Evolutionary conservation across 2,329 filamentous ascomycete genomes (phyloP).

Genomic region (Rutstroemia sp.): DNA sequence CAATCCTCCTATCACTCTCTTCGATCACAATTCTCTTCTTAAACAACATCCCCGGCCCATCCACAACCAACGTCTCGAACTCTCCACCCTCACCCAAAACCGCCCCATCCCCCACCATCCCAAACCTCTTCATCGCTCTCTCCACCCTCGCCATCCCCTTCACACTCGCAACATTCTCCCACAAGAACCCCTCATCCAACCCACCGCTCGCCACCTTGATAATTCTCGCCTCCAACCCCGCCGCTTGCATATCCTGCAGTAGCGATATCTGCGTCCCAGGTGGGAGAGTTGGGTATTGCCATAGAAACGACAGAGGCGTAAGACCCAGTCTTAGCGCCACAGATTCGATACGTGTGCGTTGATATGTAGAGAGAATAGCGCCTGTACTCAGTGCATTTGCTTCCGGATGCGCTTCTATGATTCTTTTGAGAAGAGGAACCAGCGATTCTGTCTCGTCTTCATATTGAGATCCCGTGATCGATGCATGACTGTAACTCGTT

Average conservation of each 20-base stretch:
- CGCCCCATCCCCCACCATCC: constrained; percentile 55
- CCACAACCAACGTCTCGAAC: constrained; percentile 85
- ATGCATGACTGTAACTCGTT: constrained; percentile 53
- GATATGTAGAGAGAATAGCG: constrained; percentile 91
- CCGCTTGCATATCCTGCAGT: constrained; percentile 71
- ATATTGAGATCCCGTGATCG: constrained; percentile 8
- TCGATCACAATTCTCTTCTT: constrained; percentile 59
- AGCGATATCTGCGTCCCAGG: constrained; percentile 42
- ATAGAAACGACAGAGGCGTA: constrained; percentile 76
- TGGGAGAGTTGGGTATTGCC: constrained; percentile 79
- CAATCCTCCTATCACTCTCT: constrained; percentile 42
- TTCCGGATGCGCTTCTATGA: constrained; percentile 64
- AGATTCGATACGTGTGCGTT: constrained; percentile 91
- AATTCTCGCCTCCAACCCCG: constrained; percentile 79
- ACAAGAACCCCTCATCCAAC: constrained; percentile 71
- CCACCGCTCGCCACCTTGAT: constrained; percentile 93
- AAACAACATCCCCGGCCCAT: constrained; percentile 70
- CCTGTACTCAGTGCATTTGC: constrained; percentile 85
- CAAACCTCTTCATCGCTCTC: constrained; percentile 58
- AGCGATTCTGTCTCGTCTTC: constrained; percentile 86
- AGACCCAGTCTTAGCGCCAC: constrained; percentile 80
- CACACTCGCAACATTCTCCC: constrained; percentile 65
- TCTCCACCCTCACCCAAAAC: constrained; percentile 90
- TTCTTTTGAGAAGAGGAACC: constrained; percentile 60
- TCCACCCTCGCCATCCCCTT: constrained; percentile 41